A percentile compares a stretch with the other conserved stretches of the same genome.
Evolutionary conservation across 2,329 filamentous ascomycete species (phyloP).

Genomic region (Apiospora marii): DNA sequence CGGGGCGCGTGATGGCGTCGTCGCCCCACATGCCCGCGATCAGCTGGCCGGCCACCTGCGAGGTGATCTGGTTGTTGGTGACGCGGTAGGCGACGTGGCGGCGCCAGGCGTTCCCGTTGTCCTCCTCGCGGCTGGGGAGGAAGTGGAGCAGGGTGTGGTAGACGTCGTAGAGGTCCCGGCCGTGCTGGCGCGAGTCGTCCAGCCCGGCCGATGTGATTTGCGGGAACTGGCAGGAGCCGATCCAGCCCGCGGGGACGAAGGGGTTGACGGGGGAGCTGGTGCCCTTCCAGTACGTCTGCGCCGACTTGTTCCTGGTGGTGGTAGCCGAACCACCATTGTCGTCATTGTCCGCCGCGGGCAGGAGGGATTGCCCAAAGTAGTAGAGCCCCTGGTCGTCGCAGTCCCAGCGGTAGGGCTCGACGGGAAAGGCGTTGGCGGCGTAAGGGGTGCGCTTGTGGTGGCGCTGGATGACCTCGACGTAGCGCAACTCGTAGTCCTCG

Average conservation of each 20-base stretch:
- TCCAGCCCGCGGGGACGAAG: conserved; percentile 70
- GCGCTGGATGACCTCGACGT: conserved; percentile 83
- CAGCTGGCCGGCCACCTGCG: conserved; percentile 80
- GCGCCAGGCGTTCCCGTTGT: conserved; percentile 47
- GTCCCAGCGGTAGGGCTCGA: conserved; percentile 76
- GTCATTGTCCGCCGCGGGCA: conserved; percentile 32
- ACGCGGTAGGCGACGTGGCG: conserved; percentile 70
- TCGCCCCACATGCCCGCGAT: conserved; percentile 72
- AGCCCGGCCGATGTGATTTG: conserved; percentile 78
- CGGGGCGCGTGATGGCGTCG: conserved; percentile 41
- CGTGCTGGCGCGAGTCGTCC: conserved; percentile 78
- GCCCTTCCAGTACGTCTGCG: conserved; percentile 70
- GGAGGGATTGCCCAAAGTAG: conserved; percentile 69
- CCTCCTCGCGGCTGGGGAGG: conserved; percentile 59
- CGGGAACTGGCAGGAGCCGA: conserved; percentile 80
- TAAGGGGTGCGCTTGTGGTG: conserved; percentile 89
- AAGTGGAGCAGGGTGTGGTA: conserved; percentile 76
- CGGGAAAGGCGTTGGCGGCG: conserved; percentile 77
- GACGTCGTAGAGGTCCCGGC: conserved; percentile 77
- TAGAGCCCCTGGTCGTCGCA: conserved; percentile 76
- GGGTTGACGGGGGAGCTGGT: conserved; percentile 71
- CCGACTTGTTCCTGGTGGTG: conserved; percentile 42
- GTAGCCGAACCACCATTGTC: no score
- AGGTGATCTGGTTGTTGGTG: conserved; percentile 84
- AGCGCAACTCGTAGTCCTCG: conserved; percentile 65